These are phyloP conservation scores for Danielia reshetovae DNA, from an alignment of 805 yeast genomes.

Conservation along the genomic window DNA sequence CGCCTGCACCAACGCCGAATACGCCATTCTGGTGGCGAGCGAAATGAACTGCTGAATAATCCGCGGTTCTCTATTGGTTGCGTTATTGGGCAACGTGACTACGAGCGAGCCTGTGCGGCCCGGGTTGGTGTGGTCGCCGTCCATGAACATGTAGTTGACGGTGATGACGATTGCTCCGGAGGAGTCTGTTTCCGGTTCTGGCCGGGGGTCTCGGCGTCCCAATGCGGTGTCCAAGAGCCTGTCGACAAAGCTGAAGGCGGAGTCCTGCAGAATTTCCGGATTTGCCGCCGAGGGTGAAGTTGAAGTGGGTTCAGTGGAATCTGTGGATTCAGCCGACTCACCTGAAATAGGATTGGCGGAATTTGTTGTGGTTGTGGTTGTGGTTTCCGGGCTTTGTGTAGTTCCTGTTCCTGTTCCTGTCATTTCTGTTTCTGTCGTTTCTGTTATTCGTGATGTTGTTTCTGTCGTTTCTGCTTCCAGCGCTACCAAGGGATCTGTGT, in stretches of 20 bases:
- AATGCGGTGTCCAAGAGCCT: constrained; percentile 11
- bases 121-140: constrained; percentile 33
- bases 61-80: constrained; percentile 55
- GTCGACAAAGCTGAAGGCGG: constrained; percentile 7
- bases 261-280: neutral
- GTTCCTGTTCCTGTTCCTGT: too few relatives aligned
- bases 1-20: constrained; percentile 53
- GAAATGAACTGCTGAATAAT: constrained; percentile 57
- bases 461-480: too few relatives aligned
- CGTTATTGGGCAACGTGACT: constrained; percentile 64
- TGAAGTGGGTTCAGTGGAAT: too few relatives aligned
- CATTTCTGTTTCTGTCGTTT: too few relatives aligned
- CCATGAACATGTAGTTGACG: constrained; percentile 42
- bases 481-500: too few relatives aligned
- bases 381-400: too few relatives aligned
- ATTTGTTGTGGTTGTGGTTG: too few relatives aligned
- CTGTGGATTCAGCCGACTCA: too few relatives aligned
- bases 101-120: constrained; percentile 54
- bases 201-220: constrained; percentile 2
- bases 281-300: too few relatives aligned
- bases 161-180: constrained; percentile 38
- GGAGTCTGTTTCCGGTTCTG: neutral
- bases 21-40: constrained; percentile 67
- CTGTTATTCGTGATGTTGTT: too few relatives aligned
- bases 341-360: too few relatives aligned